These are phyloP conservation scores for Volvox carteri DNA, from an alignment of 163 green algal species.

Conservation along the genomic window DNA sequence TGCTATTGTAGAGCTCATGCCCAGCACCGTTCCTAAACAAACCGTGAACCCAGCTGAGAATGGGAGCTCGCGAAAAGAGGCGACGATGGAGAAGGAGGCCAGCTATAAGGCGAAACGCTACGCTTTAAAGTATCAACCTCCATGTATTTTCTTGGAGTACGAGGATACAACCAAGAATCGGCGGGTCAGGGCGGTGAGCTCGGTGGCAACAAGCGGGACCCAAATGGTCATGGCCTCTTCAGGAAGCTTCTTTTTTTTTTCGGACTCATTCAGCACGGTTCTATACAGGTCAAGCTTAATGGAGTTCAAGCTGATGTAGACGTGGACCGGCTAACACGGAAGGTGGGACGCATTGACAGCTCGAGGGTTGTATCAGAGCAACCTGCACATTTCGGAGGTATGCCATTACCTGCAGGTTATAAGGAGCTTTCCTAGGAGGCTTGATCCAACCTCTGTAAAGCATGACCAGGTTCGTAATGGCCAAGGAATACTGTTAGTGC, in stretches of 20 bases:
- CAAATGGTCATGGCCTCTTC: conserved; percentile 23
- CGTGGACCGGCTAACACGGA: conserved; percentile 41
- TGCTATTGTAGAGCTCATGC: conserved; percentile 17
- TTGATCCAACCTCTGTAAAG: conserved; percentile 52
- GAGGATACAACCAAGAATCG: conserved; percentile 48
- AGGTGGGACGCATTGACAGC: conserved; percentile 34
- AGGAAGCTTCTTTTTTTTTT: conserved; percentile 2
- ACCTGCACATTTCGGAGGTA: too few relatives aligned
- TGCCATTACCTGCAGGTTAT: conserved; percentile 57
- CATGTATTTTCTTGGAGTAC: conserved; percentile 62
- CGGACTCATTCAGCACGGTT: neutral
- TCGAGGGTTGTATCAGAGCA: neutral
- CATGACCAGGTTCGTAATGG: conserved; percentile 52
- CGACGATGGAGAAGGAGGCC: neutral
- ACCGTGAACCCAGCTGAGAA: conserved; percentile 8
- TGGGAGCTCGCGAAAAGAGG: neutral
- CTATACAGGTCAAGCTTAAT: conserved; percentile 55
- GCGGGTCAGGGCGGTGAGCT: conserved; percentile 53
- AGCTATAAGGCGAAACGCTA: conserved; percentile 43
- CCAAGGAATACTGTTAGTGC: neutral
- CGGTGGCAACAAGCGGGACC: neutral
- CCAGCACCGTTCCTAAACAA: neutral
- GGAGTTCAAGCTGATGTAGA: conserved; percentile 22
- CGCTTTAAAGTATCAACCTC: conserved; percentile 57
- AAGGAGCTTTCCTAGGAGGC: conserved; percentile 55